phyloP scores from a whole-genome alignment of 108 stramenopile species.

The Stephanodiscus minutulus region DNA sequence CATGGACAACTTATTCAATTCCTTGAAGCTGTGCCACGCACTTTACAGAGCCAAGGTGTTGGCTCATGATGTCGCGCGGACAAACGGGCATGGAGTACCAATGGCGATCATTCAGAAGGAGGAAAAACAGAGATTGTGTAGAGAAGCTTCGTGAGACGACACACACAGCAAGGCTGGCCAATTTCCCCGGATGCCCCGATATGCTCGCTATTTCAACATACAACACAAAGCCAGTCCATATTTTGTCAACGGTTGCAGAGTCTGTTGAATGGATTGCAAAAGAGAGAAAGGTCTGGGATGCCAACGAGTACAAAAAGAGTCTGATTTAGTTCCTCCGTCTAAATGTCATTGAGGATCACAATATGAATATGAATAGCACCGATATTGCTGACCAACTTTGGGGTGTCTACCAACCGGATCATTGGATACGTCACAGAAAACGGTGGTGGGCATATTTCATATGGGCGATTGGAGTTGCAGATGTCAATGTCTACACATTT shows the following conservation, averaged over 20 bases:
- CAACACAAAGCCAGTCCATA: slow-evolving; percentile 19
- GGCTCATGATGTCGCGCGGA: too few relatives aligned
- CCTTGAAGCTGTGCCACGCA: too few relatives aligned
- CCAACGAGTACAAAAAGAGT: background rate
- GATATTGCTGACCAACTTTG: slow-evolving; percentile 35
- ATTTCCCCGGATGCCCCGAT: background rate
- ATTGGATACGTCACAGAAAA: slow-evolving; percentile 24
- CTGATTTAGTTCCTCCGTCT: slow-evolving; percentile 16
- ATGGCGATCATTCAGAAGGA: too few relatives aligned
- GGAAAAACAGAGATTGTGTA: too few relatives aligned
- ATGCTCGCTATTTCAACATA: too few relatives aligned
- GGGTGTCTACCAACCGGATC: slow-evolving; percentile 20
- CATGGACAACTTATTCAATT: slow-evolving; percentile 12
- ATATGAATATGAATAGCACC: slow-evolving; percentile 27
- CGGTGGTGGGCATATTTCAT: slow-evolving; percentile 46
- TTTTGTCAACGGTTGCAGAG: background rate
- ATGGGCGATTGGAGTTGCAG: slow-evolving; percentile 27
- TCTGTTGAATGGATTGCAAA: background rate
- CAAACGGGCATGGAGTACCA: too few relatives aligned
- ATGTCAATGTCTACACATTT: slow-evolving; percentile 23
- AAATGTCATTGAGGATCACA: slow-evolving; percentile 37
- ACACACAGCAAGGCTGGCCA: slow-evolving; percentile 13
- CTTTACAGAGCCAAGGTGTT: too few relatives aligned
- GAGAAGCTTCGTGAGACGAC: too few relatives aligned
- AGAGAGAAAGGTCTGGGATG: too few relatives aligned